These are phyloP conservation scores for Nemophila menziesii DNA, from an alignment of 257 asterid genomes.

Conservation along the genomic window DNA sequence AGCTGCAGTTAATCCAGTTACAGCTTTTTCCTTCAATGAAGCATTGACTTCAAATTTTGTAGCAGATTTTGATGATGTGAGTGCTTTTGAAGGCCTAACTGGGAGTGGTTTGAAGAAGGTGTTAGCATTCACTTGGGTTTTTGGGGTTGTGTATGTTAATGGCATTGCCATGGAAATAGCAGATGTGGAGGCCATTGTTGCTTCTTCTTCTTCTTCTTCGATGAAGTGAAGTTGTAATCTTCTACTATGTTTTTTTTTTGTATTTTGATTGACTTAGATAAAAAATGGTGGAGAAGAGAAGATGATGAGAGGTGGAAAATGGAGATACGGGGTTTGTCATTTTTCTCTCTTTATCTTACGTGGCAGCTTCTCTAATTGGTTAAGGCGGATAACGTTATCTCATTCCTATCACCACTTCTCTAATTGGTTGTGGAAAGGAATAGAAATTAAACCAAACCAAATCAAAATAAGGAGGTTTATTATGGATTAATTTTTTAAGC, in stretches of 20 bases:
- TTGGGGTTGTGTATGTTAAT: slow-evolving; percentile 35
- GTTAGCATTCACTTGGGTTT: slow-evolving; percentile 26
- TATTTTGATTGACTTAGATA: neutral
- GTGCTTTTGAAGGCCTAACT: slow-evolving; percentile 27
- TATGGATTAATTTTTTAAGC: too few species aligned
- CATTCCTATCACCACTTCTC: neutral
- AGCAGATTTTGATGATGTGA: slow-evolving; percentile 21
- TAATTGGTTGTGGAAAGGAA: too few species aligned
- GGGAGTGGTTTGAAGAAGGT: slow-evolving; percentile 49
- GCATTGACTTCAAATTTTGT: slow-evolving; percentile 47
- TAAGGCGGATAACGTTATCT: slow-evolving; percentile 48
- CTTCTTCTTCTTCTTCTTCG: slow-evolving; percentile 1
- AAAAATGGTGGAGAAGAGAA: slow-evolving; percentile 3
- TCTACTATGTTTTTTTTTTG: slow-evolving; percentile 11
- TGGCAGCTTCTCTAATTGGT: slow-evolving; percentile 36
- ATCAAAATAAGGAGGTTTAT: too few species aligned
- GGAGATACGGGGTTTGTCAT: slow-evolving; percentile 13
- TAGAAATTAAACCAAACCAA: too few species aligned
- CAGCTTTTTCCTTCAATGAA: slow-evolving; percentile 67
- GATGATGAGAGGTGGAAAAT: slow-evolving; percentile 43
- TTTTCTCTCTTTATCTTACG: slow-evolving; percentile 18
- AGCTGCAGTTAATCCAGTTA: slow-evolving; percentile 65
- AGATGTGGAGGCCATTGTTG: slow-evolving; percentile 60
- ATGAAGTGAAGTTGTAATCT: neutral
- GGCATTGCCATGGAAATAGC: slow-evolving; percentile 64